Evolutionary conservation across 2,329 filamentous ascomycete genomes (phyloP), one percentile per base, ranked within the genome.

Genomic region (Aspergillus novofumigatus): DNA sequence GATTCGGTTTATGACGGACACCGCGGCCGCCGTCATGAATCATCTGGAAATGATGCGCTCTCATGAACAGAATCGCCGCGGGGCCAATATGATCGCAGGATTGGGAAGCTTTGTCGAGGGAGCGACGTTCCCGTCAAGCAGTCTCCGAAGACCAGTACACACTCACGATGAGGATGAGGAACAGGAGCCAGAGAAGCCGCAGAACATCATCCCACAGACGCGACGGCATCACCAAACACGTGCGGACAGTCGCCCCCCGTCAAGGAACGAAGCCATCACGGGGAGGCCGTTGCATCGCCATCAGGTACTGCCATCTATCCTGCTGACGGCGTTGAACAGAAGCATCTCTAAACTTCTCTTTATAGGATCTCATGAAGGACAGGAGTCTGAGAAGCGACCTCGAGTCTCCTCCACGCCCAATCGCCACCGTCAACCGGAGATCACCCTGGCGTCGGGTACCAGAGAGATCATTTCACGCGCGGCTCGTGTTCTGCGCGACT

Each of bases 401-500:
- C 38, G 5, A 23, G 3, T 17, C 14, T 26, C 2, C n/a, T 29
- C 20, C 11, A 11, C 14, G 41, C 20, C 14, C 20, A 25, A 8
- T 26, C 48, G 10, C 32, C 48, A 52, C 17, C 49, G 47, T 28
- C 54, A 51, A 3, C 28, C 65, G 14, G 60, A 65, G 21, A 49
- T 62, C 2, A 42, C 44, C 7, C 41, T 58, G 1, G 54, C 58
- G 0, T 52, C 51, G 2, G 58, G 58, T 4, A 63, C 66, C 3
- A 62, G 63, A 45, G 53, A 65, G 4, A 62, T 79, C 2, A 79
- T 80, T 50, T 73, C 74, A 0, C 77, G 75, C 23, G 80, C 79
- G 9, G 75, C 79, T 11, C 73, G 73, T 23, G 68, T 81, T 1
- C 69, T 81, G 7, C 65, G 75, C 1, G 69, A 79, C 29, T 74